These are phyloP conservation scores for Poa annua DNA, from an alignment of 176 grass and related monocot genomes.

Conservation along the genomic window DNA sequence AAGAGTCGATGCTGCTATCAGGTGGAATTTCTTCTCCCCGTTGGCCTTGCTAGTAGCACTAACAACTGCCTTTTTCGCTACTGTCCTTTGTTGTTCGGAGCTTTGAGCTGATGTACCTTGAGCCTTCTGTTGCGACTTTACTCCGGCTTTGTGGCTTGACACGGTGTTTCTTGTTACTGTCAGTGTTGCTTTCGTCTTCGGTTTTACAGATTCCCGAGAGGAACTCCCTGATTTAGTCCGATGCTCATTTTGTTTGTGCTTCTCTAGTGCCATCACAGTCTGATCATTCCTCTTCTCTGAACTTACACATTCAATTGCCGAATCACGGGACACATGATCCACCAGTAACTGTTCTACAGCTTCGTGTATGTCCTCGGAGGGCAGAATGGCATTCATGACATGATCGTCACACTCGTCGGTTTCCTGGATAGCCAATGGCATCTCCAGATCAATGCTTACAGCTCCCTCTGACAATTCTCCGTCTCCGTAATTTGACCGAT, in stretches of 20 bases:
- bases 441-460: constrained; percentile 62
- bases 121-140: constrained; percentile 10
- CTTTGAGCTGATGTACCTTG: constrained; percentile 32
- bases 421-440: constrained; percentile 52
- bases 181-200: background rate
- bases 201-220: constrained; percentile 12
- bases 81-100: constrained; percentile 29
- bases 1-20: constrained; percentile 16
- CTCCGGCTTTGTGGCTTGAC: constrained; percentile 26
- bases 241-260: background rate
- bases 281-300: constrained; percentile 7
- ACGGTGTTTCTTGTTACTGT: constrained; percentile 1
- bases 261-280: background rate
- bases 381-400: background rate
- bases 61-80: constrained; percentile 38
- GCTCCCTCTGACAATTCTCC: constrained; percentile 49
- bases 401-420: constrained; percentile 43
- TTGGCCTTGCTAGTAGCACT: constrained; percentile 20
- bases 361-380: background rate
- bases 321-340: background rate
- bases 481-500: constrained; percentile 17
- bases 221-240: constrained; percentile 22
- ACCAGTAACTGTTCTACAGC: constrained; percentile 9
- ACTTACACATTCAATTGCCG: constrained; percentile 15
- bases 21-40: constrained; percentile 29